A percentile compares a stretch with the other conserved stretches of the same genome.
phyloP scores from a whole-genome alignment of 192 early-diverging fungal species.

The Mycoemilia scoparia region DNA sequence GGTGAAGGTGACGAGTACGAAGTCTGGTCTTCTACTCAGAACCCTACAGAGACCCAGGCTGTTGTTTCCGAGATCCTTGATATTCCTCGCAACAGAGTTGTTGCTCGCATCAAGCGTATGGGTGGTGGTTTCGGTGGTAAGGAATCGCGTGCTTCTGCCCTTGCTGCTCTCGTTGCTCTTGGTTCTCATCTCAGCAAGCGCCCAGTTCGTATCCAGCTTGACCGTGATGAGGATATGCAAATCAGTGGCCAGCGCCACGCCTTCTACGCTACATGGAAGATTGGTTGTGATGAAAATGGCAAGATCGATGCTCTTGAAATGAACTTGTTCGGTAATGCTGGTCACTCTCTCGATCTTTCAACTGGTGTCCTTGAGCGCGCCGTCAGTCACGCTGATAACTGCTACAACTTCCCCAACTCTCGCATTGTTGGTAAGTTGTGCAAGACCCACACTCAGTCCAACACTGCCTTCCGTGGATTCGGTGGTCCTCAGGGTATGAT shows the following conservation, averaged over 20 bases:
- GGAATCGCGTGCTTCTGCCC: slow-evolving; percentile 42
- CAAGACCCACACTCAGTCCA: slow-evolving; percentile 67
- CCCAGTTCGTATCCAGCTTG: slow-evolving; percentile 60
- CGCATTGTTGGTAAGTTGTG: slow-evolving; percentile 49
- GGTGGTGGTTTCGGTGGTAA: slow-evolving; percentile 84
- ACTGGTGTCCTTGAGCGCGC: slow-evolving; percentile 53
- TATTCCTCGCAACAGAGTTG: slow-evolving; percentile 44
- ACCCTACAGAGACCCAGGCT: slow-evolving; percentile 54
- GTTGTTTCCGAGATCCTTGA: slow-evolving; percentile 54
- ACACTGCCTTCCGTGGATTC: slow-evolving; percentile 77
- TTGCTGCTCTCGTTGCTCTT: slow-evolving; percentile 45
- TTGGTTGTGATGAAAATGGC: slow-evolving; percentile 50
- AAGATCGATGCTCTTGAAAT: slow-evolving; percentile 42
- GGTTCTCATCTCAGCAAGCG: slow-evolving; percentile 42
- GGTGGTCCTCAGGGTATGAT: slow-evolving; percentile 77
- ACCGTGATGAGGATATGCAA: slow-evolving; percentile 73
- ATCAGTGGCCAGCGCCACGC: slow-evolving; percentile 59
- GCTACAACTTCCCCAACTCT: slow-evolving; percentile 56
- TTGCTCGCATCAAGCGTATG: slow-evolving; percentile 62
- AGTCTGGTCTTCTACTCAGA: slow-evolving; percentile 61
- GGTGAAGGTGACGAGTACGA: slow-evolving; percentile 66
- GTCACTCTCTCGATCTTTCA: slow-evolving; percentile 48
- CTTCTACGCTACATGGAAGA: slow-evolving; percentile 57
- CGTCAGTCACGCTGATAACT: slow-evolving; percentile 58
- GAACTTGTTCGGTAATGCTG: slow-evolving; percentile 38